Base-by-base conservation (phyloP, 306 rosid species). In the Aeschynomene evenia region DNA sequence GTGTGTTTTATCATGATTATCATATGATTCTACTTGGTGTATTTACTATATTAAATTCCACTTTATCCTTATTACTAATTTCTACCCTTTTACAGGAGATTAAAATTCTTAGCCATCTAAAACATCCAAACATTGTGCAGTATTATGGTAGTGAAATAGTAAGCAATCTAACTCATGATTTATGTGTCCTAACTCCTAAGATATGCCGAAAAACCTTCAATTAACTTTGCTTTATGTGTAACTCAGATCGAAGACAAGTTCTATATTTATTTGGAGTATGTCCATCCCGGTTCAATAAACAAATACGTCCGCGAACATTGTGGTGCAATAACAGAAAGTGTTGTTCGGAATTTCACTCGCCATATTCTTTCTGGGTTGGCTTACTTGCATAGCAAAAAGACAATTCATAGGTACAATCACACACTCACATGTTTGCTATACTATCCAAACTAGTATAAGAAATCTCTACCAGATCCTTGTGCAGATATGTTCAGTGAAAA, bases 321-420 rank as follows among this genome's bases (percentile, higher is more conserved):
- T 58, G 99, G 99, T 55, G 99, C 99, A 42, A 86, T 95, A 28
- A 95, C 96, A 22, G 99, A 95, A 76, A 83, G 91, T n/a, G 93
- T 95, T 79, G 88, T 91, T 74, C 92, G 95, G 57, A 91, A 74
- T 79, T 95, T 91, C 59, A 95, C 99, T 57, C 87, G 97, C 50
- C 99, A 95, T 81, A 91, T 95, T 79, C 91, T 95, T 73, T 91
- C 86, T 21, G 97, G 99, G 50, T 37, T 91, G 87, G 96, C 96
- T 60, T 95, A 95, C 85, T 78, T 95, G 87, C 99, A 95, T 77
- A 73, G 91, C 80, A 95, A 79, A 45, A 87, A 89, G 79, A 91
- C 99, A 70, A 86, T 91, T 79, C 99, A 91, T 61, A 80, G 99
- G 99, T 95, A 80, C 21, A 12, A 18, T 67, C 71, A 23, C 10